Base-by-base conservation (phyloP, 202 grass and related monocot genomes). In the Bolboschoenoplectus hybrid region DNA sequence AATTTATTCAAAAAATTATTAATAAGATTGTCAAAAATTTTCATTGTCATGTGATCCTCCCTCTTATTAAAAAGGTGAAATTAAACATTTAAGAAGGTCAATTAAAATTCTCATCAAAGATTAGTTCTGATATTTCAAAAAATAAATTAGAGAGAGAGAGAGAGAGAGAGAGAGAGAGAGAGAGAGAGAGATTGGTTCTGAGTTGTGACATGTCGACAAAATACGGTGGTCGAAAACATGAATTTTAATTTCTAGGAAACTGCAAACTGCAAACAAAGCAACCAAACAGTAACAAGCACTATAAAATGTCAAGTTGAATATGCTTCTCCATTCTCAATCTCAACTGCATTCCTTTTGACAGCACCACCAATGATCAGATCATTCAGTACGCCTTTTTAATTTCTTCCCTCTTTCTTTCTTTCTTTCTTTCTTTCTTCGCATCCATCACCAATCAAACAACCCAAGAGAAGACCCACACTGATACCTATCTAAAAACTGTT, bases 111-210 rank as follows among this genome's bases (percentile, higher is more conserved):
- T 26, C 26, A 26, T 26, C 26, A 26, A 26, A 26, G 0, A 26
- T 26, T 26, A 26, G 26, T 26, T 26, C 26, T 26, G 26, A 26
- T 26, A 26, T 26, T 26, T 8, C 13, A 16, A 56, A 3, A 56
- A 5, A 56, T 26, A 26, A 26, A 26, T 26, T 26, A 26, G 53
- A 16, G 10, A 53, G 51, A 13, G 51, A 53, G 51, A 53, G 46
- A 82, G 64, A 86, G 70, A 13, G 82, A 49, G 56, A 69, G 63
- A 89, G 10, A 53, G 51, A 13, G 51, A 53, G 51, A 53, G 46
- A 82, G 64, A 86, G 70, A 13, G 82, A 49, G 56, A 69, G 63
- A 89, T 69, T 87, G 85, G 85, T 86, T 57, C 64, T 40, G 36
- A 56, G 13, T 56, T 16, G 86, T 77, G 40, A 12, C 49, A 73